Conservation (phyloP, 805 yeast genomes). For the Candida takata region DNA sequence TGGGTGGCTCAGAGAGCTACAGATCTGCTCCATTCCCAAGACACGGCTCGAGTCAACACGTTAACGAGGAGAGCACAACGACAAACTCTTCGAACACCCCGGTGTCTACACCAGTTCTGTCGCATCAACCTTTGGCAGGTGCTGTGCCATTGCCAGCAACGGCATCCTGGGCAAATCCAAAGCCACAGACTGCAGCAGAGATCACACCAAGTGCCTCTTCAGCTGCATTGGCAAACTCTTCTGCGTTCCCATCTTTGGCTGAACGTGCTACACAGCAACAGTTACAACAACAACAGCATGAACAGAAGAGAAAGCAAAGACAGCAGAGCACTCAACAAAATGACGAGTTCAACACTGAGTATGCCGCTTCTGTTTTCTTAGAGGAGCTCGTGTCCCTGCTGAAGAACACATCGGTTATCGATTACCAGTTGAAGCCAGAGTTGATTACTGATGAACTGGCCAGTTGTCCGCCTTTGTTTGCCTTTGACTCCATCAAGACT, state of each 20-base stretch:
- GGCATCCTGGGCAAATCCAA: slow-evolving; percentile 53
- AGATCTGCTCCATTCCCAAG: slow-evolving; percentile 14
- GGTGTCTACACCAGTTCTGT: slow-evolving; percentile 4
- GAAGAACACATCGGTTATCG: slow-evolving; percentile 24
- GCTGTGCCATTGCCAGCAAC: slow-evolving; percentile 59
- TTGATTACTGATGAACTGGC: slow-evolving; percentile 1
- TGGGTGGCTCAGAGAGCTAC: slow-evolving; percentile 27
- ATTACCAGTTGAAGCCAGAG: slow-evolving; percentile 4
- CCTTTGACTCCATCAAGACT: neutral
- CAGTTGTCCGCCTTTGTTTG: slow-evolving; percentile 6
- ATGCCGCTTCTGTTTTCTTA: slow-evolving; percentile 38
- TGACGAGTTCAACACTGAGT: slow-evolving; percentile 33
- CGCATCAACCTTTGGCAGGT: slow-evolving; percentile 17
- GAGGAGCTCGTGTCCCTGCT: slow-evolving; percentile 41
- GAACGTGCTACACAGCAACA: slow-evolving; percentile 30
- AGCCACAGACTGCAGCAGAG: slow-evolving; percentile 4
- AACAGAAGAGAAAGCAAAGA: slow-evolving; percentile 21
- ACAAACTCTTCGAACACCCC: slow-evolving; percentile 2
- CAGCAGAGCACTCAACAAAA: slow-evolving; percentile 16
- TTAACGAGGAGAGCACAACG: neutral
- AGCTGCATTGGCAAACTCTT: slow-evolving; percentile 35
- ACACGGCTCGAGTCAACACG: slow-evolving; percentile 3
- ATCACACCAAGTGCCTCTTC: slow-evolving; percentile 29
- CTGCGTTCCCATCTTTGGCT: slow-evolving; percentile 57
- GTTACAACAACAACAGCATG: slow-evolving; percentile 22